These are phyloP conservation scores for Russula sp. DNA, from an alignment of 768 basidiomycete species.

Conservation along the genomic window DNA sequence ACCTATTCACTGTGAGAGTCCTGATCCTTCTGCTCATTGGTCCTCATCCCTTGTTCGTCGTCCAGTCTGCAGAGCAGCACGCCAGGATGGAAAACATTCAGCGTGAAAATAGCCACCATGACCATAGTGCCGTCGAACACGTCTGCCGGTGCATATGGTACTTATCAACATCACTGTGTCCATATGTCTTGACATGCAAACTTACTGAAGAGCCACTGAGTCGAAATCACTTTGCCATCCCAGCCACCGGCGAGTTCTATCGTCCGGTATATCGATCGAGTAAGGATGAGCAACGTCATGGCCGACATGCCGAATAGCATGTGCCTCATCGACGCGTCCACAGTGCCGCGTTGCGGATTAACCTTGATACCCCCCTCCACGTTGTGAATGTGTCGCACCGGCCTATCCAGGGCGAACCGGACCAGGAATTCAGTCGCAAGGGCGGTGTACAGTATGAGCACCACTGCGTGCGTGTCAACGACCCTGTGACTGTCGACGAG, in stretches of 20 bases:
- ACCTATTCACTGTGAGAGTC: too few relatives aligned
- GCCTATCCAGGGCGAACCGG: constrained; percentile 2
- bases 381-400: not conserved
- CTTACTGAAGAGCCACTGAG: constrained; percentile 5
- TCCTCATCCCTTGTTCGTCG: not conserved
- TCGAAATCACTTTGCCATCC: too few relatives aligned
- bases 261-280: constrained; percentile 15
- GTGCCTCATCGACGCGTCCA: not conserved
- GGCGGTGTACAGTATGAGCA: not conserved
- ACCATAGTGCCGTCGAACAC: constrained; percentile 17
- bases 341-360: not conserved
- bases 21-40: too few relatives aligned
- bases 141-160: not conserved
- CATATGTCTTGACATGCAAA: not conserved
- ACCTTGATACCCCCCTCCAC: not conserved
- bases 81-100: constrained; percentile 17
- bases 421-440: constrained; percentile 9
- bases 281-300: constrained; percentile 1
- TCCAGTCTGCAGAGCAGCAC: too few relatives aligned
- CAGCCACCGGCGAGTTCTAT: constrained; percentile 13
- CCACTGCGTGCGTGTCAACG: not conserved
- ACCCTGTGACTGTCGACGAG: not conserved
- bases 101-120: constrained; percentile 8
- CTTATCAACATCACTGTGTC: too few relatives aligned
- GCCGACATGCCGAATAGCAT: not conserved